phyloP scores from a whole-genome alignment of 768 basidiomycete species.

The Lentinula guzmanii region DNA sequence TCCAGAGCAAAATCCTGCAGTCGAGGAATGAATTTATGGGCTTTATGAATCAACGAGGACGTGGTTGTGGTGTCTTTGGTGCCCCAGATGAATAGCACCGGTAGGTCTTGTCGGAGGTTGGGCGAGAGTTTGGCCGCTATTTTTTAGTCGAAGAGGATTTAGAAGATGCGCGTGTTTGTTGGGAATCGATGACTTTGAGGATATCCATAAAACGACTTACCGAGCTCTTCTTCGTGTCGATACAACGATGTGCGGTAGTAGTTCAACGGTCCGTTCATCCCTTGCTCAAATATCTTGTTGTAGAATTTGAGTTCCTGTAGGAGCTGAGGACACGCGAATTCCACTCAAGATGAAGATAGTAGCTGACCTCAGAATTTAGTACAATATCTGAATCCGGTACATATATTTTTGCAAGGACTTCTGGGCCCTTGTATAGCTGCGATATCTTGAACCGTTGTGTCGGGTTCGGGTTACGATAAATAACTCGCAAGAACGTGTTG shows the following conservation, averaged over 20 bases:
- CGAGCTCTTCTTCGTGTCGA: constrained; percentile 63
- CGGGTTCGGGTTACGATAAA: constrained; percentile 12
- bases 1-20: constrained; percentile 49
- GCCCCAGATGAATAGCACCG: constrained; percentile 59
- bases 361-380: neutral
- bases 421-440: neutral
- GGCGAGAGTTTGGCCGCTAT: constrained; percentile 39
- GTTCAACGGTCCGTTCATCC: constrained; percentile 68
- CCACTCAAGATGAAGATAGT: neutral
- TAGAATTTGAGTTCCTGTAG: constrained; percentile 55
- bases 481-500: constrained; percentile 26
- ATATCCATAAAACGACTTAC: constrained; percentile 17
- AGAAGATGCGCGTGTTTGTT: too few species aligned
- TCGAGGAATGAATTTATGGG: constrained; percentile 42
- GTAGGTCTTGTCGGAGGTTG: constrained; percentile 39
- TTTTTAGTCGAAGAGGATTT: too few species aligned
- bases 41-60: constrained; percentile 31
- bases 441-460: neutral
- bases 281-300: constrained; percentile 33
- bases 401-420: neutral
- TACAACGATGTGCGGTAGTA: constrained; percentile 63
- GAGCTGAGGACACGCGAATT: neutral
- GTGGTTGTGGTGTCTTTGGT: constrained; percentile 46
- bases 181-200: neutral
- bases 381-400: neutral